Base-by-base conservation (phyloP, 2,329 filamentous ascomycete species). In the Pseudocercospora fuligena region DNA sequence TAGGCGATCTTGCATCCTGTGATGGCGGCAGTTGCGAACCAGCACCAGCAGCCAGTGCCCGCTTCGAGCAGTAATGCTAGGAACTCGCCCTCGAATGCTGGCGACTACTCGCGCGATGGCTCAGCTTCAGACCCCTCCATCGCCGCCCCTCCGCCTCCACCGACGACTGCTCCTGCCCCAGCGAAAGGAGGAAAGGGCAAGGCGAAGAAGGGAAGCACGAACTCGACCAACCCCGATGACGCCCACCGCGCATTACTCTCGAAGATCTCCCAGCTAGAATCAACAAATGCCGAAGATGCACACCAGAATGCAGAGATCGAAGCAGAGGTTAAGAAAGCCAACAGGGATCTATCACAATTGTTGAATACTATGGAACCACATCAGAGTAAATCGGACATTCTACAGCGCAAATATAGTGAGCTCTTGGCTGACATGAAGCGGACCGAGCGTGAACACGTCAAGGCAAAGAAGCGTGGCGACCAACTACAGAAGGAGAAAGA, bases 401-500 rank as follows among this genome's bases (percentile, higher is more conserved):
- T 98, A 12, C 92, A 94, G 73, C 94, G 92, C 76, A 92, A 93
- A 75, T 97, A 95, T 72, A 93, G 92, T 68, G 94, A 98, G 75
- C 87, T 98, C 4, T 84, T 98, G 65, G 90, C 92, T 62, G 94
- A 97, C 67, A 97, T 98, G 93, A 97, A 97, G 80, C 90, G 94
- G 64, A 86, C 97, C 67, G 94, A 99, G 79, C 90, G 94, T 67
- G 95, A 99, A 69, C 94, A 97, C 76, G 87, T 92, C 69, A 98
- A 97, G 81, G 95, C 94, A 75, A 98, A 97, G 85, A 97, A 97
- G 80, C 90, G 93, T 25, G 92, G 92, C 27, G 95, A 99, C 78
- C 91, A 93, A 75, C 81, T 99, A 63, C 95, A 99, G 80, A 99
- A 98, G 79, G 95, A 99, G 75, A 96, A 97, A 79, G 95, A 99